Conservation (phyloP, 1,139 yeast genomes). For the Komagataea norvegica region DNA sequence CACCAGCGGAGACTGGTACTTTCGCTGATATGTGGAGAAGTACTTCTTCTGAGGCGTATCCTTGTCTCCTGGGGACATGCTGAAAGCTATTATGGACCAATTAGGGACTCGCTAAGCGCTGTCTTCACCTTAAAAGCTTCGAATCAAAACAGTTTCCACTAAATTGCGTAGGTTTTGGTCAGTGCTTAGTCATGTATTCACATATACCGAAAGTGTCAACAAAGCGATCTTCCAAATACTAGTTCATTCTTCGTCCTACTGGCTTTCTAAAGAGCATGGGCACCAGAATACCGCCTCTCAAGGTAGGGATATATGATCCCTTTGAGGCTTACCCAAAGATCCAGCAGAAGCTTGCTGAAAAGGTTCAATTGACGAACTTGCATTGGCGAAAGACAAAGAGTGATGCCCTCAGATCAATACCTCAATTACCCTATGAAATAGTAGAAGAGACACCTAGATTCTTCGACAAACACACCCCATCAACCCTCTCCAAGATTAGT, state of each 20-base stretch:
- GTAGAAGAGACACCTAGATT: constrained; percentile 55
- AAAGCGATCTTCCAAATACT: no score
- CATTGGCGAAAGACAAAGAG: constrained; percentile 68
- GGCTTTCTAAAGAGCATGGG: constrained; percentile 1
- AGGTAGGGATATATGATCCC: constrained; percentile 81
- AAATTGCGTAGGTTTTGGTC: no score
- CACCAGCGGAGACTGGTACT: constrained; percentile 15
- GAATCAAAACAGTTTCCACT: no score
- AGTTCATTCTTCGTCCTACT: no score
- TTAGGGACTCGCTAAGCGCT: neutral
- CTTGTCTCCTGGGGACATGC: constrained; percentile 4
- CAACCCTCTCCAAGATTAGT: neutral
- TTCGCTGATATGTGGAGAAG: constrained; percentile 8
- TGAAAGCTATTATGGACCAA: neutral
- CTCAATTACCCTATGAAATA: constrained; percentile 53
- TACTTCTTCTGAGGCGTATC: constrained; percentile 12
- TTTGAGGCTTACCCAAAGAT: constrained; percentile 59
- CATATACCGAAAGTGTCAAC: no score
- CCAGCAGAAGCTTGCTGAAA: constrained; percentile 44
- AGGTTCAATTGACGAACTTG: constrained; percentile 64
- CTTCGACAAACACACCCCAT: constrained; percentile 24
- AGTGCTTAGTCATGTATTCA: no score
- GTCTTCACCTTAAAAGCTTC: neutral
- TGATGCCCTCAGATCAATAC: constrained; percentile 62
- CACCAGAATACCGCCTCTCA: constrained; percentile 29